These are phyloP conservation scores for Bothriochloa decipiens DNA, from an alignment of 176 grass and related monocot species.

Conservation along the genomic window DNA sequence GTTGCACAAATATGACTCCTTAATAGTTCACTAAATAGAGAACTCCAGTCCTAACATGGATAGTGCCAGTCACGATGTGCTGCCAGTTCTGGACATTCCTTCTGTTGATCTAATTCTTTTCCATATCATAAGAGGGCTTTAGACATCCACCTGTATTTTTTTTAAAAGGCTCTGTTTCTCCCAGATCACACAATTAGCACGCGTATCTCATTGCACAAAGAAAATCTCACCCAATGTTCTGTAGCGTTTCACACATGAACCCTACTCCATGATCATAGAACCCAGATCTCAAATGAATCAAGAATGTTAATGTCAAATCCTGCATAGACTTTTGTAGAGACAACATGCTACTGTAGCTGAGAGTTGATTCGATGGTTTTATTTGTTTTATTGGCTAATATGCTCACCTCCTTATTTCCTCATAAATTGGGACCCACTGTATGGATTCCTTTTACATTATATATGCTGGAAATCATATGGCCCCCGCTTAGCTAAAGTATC, in stretches of 20 bases:
- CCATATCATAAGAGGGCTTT: neutral
- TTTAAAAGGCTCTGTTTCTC: neutral
- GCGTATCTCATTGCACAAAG: neutral
- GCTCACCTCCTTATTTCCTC: neutral
- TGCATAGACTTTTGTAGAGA: constrained; percentile 19
- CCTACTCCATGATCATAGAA: constrained; percentile 9
- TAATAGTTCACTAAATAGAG: constrained; percentile 15
- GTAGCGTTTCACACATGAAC: neutral
- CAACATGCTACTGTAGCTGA: neutral
- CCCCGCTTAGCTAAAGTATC: no score
- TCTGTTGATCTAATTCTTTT: constrained; percentile 17
- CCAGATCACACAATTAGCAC: neutral
- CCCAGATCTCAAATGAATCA: neutral
- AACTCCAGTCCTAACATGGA: constrained; percentile 21
- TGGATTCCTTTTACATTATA: neutral
- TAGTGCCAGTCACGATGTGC: neutral
- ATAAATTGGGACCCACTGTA: constrained; percentile 20
- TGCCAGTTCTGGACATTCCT: constrained; percentile 8
- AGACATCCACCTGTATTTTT: neutral
- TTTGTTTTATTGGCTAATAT: constrained; percentile 18
- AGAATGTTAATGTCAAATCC: neutral
- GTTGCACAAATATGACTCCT: constrained; percentile 36
- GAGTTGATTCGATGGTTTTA: constrained; percentile 32
- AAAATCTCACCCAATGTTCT: neutral
- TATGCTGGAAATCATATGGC: no score